Evolutionary conservation across 2,329 filamentous ascomycete genomes (phyloP).

Genomic region (Pseudogymnoascus sp.): DNA sequence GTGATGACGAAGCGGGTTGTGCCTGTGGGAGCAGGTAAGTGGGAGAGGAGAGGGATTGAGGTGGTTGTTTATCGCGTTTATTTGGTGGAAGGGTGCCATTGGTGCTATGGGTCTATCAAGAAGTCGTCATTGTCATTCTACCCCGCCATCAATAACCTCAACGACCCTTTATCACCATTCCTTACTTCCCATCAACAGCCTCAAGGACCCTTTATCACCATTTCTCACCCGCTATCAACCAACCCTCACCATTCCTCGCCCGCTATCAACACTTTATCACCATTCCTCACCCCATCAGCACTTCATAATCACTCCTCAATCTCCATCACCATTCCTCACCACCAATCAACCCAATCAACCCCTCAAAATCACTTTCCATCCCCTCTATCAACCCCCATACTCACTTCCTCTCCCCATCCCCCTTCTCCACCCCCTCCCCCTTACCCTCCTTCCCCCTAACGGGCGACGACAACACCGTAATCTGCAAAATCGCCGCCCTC

Average conservation of each 20-base stretch:
- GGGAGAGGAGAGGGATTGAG: no score
- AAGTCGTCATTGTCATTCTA: neutral
- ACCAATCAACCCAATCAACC: neutral
- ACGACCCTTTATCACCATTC: neutral
- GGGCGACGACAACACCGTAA: neutral
- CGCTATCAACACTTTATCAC: neutral
- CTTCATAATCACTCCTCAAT: neutral
- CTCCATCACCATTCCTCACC: no score
- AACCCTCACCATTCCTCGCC: no score
- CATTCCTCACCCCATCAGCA: neutral
- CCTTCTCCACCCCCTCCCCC: neutral
- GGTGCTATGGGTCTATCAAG: neutral
- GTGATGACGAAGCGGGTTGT: neutral
- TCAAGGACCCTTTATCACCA: neutral
- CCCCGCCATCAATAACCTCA: neutral
- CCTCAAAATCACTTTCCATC: no score
- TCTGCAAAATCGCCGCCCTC: constrained; percentile 2
- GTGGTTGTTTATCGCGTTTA: no score
- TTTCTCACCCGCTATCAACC: neutral
- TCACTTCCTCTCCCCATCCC: neutral
- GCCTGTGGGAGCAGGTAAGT: neutral
- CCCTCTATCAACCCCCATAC: no score
- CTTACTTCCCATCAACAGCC: neutral
- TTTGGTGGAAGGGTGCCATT: no score
- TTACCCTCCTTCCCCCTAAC: neutral